Base-by-base conservation (phyloP, 345 rosid genomes). In the Hibiscus trionum region DNA sequence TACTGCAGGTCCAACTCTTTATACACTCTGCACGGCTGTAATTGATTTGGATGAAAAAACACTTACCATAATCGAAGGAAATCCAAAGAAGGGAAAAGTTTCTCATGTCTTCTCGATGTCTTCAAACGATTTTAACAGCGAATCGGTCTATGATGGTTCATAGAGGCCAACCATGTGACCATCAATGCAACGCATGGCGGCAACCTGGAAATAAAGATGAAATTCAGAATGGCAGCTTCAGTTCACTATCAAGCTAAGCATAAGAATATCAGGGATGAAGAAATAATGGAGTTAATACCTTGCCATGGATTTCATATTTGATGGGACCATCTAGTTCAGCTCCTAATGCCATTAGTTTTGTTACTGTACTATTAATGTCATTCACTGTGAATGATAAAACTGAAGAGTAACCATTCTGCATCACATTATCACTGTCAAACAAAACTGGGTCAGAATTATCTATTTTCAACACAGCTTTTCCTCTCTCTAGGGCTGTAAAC, bases 241-340 rank as follows among this genome's bases (percentile, higher is more conserved):
- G 61, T 62, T 26, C 60, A 68, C 31, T 10, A 60, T 59, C 61
- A 71, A 59, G 37, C 8, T 16, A 19, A 11, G 70, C 55, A 39
- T 35, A 52, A 19, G 14, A 31, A 50, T 16, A n/a, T 11, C 52
- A 16, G 42, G 49, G 27, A 21, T 27, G 61, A n/a, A 63, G 9
- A 12, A 11, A 47, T 47, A 14, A 14, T 11, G 52, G 52, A 12
- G 15, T 11, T 24, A 53, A n/a, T 82, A 92, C 97, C 96, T 90
- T 94, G 76, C 98, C 97, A 44, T 92, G 93, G 79, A 91, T 84
- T 80, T 94, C 96, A 70, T 92, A 81, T 74, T 92, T 95, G 87
- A 95, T 89, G 64, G 92, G 81, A 39, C 97, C 97, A 70, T 95
- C 97, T 27, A 95, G 84, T 52, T 92, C 97, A 4, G 88, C 99